Evolutionary conservation across 1,284 basidiomycete species (phyloP).

Genomic region (Psilocybe mexicana): DNA sequence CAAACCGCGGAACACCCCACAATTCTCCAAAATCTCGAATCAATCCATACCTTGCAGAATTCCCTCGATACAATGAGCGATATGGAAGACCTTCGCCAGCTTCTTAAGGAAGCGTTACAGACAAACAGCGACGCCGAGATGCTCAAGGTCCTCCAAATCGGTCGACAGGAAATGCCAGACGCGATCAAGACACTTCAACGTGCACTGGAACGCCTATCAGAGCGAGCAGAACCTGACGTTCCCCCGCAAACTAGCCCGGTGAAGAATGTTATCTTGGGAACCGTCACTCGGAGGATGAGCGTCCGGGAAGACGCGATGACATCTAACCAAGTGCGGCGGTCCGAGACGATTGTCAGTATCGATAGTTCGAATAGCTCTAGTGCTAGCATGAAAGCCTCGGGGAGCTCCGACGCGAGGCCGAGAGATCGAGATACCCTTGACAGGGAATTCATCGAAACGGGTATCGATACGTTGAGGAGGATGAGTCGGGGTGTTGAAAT

Average conservation of each 20-base stretch:
- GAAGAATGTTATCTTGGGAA: slow-evolving; percentile 19
- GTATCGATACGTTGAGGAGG: slow-evolving; percentile 52
- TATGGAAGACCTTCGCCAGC: slow-evolving; percentile 53
- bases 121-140: slow-evolving; percentile 64
- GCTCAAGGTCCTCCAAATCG: slow-evolving; percentile 62
- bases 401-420: slow-evolving; percentile 31
- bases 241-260: neutral
- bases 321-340: slow-evolving; percentile 16
- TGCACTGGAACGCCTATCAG: slow-evolving; percentile 55
- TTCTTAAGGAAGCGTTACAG: slow-evolving; percentile 59
- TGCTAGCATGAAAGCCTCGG: slow-evolving; percentile 18
- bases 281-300: slow-evolving; percentile 26
- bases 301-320: slow-evolving; percentile 20
- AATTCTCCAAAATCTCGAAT: slow-evolving; percentile 31
- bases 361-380: slow-evolving; percentile 32
- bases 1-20: slow-evolving; percentile 9
- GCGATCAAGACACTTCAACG: slow-evolving; percentile 77
- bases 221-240: slow-evolving; percentile 29
- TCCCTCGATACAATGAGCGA: slow-evolving; percentile 55
- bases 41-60: slow-evolving; percentile 51
- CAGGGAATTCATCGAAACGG: slow-evolving; percentile 42
- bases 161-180: slow-evolving; percentile 72
- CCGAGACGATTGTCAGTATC: slow-evolving; percentile 34
- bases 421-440: slow-evolving; percentile 56
- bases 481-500: slow-evolving; percentile 41